A percentile compares a stretch with the other conserved stretches of the same genome.
These are phyloP conservation scores for Kluyveromyces dobzhanskii DNA, from an alignment of 805 yeast genomes.

Conservation along the genomic window DNA sequence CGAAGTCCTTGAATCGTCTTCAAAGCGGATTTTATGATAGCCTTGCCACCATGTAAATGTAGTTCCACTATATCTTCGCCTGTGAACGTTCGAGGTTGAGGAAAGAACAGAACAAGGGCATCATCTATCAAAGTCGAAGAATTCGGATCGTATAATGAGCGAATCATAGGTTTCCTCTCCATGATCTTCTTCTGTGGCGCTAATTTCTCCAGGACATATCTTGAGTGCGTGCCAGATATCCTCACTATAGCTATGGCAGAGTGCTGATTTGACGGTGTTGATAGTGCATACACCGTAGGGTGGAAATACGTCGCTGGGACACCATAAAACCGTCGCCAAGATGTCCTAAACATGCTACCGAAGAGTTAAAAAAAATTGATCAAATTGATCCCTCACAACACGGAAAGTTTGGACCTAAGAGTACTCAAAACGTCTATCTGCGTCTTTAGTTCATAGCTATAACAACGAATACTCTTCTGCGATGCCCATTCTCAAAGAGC, in stretches of 20 bases:
- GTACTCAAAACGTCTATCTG: no score
- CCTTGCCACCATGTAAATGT: slow-evolving; percentile 92
- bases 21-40: slow-evolving; percentile 65
- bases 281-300: slow-evolving; percentile 84
- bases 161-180: slow-evolving; percentile 52
- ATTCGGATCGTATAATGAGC: slow-evolving; percentile 43
- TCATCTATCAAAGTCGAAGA: slow-evolving; percentile 51
- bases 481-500: no score
- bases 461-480: no score
- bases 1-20: slow-evolving; percentile 51
- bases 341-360: no score
- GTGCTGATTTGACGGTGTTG: slow-evolving; percentile 64
- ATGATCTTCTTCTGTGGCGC: slow-evolving; percentile 30
- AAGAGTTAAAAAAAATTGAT: no score
- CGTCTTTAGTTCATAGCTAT: no score
- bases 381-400: no score
- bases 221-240: slow-evolving; percentile 63
- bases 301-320: slow-evolving; percentile 6
- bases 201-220: slow-evolving; percentile 36
- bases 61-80: slow-evolving; percentile 88
- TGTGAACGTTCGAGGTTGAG: slow-evolving; percentile 72
- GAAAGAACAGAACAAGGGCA: slow-evolving; percentile 61
- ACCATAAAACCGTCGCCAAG: slow-evolving; percentile 2
- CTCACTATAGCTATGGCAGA: slow-evolving; percentile 86
- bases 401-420: no score